These are phyloP conservation scores for Neopestalotiopsis clavispora DNA, from an alignment of 2,329 filamentous ascomycete species.

Conservation along the genomic window DNA sequence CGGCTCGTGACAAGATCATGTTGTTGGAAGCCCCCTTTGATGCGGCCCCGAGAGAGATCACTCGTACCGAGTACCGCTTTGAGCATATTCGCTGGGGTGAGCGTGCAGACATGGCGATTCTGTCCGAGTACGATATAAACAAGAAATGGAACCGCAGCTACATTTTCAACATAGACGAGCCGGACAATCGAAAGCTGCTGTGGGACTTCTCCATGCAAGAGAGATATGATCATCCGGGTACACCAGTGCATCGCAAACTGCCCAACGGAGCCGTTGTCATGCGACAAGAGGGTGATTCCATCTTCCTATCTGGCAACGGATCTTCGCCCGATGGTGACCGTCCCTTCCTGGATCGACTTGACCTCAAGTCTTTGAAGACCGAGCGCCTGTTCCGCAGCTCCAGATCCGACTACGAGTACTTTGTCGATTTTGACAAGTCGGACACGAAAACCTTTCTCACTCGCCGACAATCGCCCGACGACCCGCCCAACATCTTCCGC, in stretches of 20 bases:
- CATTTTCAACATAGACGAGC: neutral
- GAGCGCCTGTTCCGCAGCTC: constrained; percentile 7
- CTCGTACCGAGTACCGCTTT: constrained; percentile 4
- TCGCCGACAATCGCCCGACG: neutral
- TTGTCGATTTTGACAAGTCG: constrained; percentile 7
- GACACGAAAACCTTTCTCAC: constrained; percentile 2
- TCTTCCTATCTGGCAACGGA: neutral
- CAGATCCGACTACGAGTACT: neutral
- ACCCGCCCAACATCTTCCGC: constrained; percentile 9
- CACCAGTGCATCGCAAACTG: neutral
- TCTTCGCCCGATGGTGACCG: constrained; percentile 3
- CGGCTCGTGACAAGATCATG: constrained; percentile 12
- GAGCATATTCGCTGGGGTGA: neutral
- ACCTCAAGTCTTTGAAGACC: neutral
- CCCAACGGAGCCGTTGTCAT: constrained; percentile 4
- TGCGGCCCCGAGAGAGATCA: neutral
- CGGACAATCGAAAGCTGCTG: neutral
- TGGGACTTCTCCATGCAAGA: constrained; percentile 5
- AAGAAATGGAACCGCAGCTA: constrained; percentile 1
- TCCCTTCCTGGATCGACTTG: constrained; percentile 2
- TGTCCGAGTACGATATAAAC: constrained; percentile 4
- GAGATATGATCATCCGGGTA: neutral
- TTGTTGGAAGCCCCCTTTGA: constrained; percentile 6
- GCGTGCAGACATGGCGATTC: neutral
- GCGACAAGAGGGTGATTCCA: constrained; percentile 1